Base-by-base conservation (phyloP, 2,329 filamentous ascomycete genomes). In the Neopestalotiopsis rosae region DNA sequence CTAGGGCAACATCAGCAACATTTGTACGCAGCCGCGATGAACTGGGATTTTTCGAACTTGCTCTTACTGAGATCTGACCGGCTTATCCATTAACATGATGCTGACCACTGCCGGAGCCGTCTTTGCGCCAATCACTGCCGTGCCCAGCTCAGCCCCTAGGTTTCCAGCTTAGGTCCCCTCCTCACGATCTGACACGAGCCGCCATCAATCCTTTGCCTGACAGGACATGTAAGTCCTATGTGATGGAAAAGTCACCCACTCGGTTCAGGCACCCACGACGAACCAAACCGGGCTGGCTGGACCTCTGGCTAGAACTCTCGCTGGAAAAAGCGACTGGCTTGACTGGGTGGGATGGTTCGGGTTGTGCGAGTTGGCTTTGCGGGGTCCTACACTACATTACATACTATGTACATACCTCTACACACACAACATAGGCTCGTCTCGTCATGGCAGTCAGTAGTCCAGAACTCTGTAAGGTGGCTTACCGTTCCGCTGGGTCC, bases 71-170 rank as follows among this genome's bases (percentile, higher is more conserved):
- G 45, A n/a, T 17, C 45, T 52, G 45, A 52, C 20, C 34, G 45
- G 45, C 45, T 52, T 52, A 52, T 52, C 45, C 7, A 52, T 52
- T 52, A 17, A 52, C 45, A 30, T 42, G 59, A 38, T 24, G 49
- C 49, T 57, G n/a, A 32, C 17, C 32, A 57, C 45, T 56, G 34
- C 64, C 30, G 64, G 34, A n/a, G 20, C 65, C 52, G 34, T 67
- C 56, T 61, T 38, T 34, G 65, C 40, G 57, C 65, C 65, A 67
- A 67, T 67, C 65, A 67, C 10, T 56, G 17, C 40, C 65, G 14
- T 20, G 14, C 10, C 52, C 30, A 13, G 30, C 57, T 67, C 65
- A 67, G 65, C 65, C 56, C 30, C 32, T 52, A 52, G 45, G 32
- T 34, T 38, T 38, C 34, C 34, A 38, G 17, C 57, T 12, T n/a